Conservation (phyloP, 176 grass and related monocot genomes). For the Carex myosuroides region DNA sequence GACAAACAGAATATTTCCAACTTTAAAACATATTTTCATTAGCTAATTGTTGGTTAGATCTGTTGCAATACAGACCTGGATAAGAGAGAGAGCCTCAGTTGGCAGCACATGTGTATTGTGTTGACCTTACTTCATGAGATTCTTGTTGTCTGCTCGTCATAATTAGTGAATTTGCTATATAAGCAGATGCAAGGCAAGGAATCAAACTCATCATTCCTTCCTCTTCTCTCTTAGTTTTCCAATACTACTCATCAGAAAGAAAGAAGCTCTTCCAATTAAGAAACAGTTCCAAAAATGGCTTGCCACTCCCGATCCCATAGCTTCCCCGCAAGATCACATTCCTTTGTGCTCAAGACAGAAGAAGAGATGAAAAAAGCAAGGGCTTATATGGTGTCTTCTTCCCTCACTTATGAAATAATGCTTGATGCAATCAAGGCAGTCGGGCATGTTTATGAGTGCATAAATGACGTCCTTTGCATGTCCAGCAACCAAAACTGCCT, state of each 20-base stretch:
- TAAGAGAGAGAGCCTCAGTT: neutral
- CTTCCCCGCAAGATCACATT: conserved; percentile 17
- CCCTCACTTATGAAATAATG: neutral
- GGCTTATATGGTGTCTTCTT: neutral
- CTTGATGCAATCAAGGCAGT: conserved; percentile 3
- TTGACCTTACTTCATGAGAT: neutral
- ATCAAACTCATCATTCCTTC: neutral
- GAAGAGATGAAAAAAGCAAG: conserved; percentile 20
- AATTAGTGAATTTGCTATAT: conserved; percentile 14
- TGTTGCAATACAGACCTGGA: neutral
- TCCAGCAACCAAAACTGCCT: conserved; percentile 36
- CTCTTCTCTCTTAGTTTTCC: neutral
- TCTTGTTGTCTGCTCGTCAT: neutral
- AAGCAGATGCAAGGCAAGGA: neutral
- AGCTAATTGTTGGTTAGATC: neutral
- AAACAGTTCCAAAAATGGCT: neutral
- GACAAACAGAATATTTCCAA: neutral
- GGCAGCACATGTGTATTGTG: neutral
- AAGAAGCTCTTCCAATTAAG: neutral
- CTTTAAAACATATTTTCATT: neutral
- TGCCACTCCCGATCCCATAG: conserved; percentile 25
- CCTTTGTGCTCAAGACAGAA: conserved; percentile 25
- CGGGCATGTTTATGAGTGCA: conserved; percentile 16
- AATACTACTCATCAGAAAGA: neutral
- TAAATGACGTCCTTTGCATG: conserved; percentile 22